phyloP scores from a whole-genome alignment of 805 yeast genomes.

The Myxozyma sirexii region DNA sequence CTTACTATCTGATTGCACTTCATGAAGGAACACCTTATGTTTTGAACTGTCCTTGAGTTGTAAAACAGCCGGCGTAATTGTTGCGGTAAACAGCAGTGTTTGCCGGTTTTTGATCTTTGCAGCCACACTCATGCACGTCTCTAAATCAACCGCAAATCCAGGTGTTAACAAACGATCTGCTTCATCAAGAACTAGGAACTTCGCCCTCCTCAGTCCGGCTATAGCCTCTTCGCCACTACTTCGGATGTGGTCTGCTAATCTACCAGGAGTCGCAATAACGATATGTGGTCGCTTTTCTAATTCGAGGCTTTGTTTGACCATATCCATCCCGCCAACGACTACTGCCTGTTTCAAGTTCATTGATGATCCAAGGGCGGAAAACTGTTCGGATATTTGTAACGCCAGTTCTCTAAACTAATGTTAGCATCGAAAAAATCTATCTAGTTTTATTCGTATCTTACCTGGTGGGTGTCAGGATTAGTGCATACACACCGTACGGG shows the following conservation, averaged over 20 bases:
- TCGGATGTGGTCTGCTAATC: conserved; percentile 88
- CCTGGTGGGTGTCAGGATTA: conserved; percentile 75
- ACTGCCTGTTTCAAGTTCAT: conserved; percentile 84
- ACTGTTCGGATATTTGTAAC: conserved; percentile 94
- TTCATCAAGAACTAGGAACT: conserved; percentile 87
- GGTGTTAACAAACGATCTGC: conserved; percentile 89
- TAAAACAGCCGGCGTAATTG: conserved; percentile 90
- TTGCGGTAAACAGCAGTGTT: conserved; percentile 90
- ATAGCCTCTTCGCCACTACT: conserved; percentile 88
- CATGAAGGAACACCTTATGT: conserved; percentile 50
- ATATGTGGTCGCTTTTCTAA: conserved; percentile 87
- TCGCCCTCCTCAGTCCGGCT: conserved; percentile 73
- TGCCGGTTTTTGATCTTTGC: conserved; percentile 78
- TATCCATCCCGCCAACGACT: conserved; percentile 93
- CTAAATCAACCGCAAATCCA: conserved; percentile 79
- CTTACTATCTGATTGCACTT: conserved; percentile 4
- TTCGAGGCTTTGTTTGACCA: conserved; percentile 82
- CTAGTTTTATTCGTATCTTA: not conserved
- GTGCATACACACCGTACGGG: conserved; percentile 89
- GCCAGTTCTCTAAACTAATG: conserved; percentile 95
- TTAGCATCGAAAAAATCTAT: no score
- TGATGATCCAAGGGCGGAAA: conserved; percentile 85
- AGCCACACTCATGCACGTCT: conserved; percentile 67
- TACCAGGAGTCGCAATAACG: conserved; percentile 95
- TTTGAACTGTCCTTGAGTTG: conserved; percentile 78